These are phyloP conservation scores for Colletotrichum endophyticum DNA, from an alignment of 2,329 filamentous ascomycete genomes.

Conservation along the genomic window DNA sequence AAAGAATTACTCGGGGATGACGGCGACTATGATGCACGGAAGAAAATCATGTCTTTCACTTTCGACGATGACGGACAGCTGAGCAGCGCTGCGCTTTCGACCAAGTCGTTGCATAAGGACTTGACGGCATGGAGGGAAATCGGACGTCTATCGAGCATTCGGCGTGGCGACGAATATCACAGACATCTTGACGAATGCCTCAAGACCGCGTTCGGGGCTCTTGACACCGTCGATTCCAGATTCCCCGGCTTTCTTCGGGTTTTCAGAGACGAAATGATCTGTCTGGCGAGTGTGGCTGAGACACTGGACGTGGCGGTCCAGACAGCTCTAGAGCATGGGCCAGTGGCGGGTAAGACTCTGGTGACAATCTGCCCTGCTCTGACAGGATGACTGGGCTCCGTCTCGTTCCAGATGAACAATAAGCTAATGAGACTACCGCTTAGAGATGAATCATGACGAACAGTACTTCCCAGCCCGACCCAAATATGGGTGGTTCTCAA, in stretches of 20 bases:
- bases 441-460: not conserved
- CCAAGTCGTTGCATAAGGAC: not conserved
- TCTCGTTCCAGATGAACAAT: not conserved
- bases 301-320: not conserved
- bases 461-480: not conserved
- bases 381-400: not conserved
- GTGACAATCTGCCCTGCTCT: not conserved
- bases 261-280: not conserved
- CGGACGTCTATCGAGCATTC: not conserved
- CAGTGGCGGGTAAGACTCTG: not conserved
- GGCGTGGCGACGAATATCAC: not conserved
- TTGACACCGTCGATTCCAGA: not conserved
- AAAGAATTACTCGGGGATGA: not conserved
- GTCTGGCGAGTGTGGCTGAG: slow-evolving; percentile 2
- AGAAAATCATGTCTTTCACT: not conserved
- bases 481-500: not conserved
- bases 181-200: not conserved
- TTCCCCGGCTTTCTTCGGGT: not conserved
- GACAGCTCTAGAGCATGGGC: not conserved
- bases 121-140: not conserved
- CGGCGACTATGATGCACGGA: not conserved
- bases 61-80: not conserved
- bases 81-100: not conserved
- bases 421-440: not conserved
- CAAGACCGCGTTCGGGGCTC: not conserved